These are phyloP conservation scores for Pleurozium schreberi DNA, from an alignment of 225 moss, liverwort and hornwort species.

Conservation along the genomic window DNA sequence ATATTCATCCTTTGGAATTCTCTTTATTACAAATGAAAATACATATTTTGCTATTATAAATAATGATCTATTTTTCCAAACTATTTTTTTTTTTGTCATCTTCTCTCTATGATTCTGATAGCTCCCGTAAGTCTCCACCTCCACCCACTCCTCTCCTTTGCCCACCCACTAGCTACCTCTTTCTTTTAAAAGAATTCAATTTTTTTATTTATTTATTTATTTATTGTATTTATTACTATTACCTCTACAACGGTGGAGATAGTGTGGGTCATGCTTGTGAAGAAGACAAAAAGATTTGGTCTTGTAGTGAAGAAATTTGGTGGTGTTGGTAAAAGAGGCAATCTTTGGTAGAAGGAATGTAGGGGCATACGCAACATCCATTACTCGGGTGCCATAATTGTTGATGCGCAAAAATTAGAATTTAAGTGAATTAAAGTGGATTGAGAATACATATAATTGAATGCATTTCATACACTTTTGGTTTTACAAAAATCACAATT, in stretches of 20 bases:
- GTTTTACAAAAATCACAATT: background rate
- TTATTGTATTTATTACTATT: background rate
- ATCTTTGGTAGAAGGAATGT: background rate
- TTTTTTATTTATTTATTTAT: background rate
- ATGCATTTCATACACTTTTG: background rate
- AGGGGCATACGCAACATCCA: background rate
- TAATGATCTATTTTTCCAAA: background rate
- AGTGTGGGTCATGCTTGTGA: accelerated
- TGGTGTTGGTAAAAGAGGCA: accelerated
- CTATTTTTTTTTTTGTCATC: background rate
- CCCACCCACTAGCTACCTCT: accelerated
- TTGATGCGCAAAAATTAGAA: accelerated
- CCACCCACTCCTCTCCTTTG: too few relatives aligned
- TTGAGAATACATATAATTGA: background rate
- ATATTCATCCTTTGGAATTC: background rate
- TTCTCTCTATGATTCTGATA: too few relatives aligned
- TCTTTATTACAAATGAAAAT: background rate
- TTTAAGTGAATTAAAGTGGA: background rate
- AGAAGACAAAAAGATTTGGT: background rate
- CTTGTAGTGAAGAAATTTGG: background rate
- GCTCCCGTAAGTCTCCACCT: background rate
- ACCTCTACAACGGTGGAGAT: accelerated
- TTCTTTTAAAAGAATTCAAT: background rate
- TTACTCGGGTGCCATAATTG: background rate
- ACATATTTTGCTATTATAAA: background rate